Evolutionary conservation across 805 yeast species (phyloP).

Genomic region (Tetrapisispora phaffii): DNA sequence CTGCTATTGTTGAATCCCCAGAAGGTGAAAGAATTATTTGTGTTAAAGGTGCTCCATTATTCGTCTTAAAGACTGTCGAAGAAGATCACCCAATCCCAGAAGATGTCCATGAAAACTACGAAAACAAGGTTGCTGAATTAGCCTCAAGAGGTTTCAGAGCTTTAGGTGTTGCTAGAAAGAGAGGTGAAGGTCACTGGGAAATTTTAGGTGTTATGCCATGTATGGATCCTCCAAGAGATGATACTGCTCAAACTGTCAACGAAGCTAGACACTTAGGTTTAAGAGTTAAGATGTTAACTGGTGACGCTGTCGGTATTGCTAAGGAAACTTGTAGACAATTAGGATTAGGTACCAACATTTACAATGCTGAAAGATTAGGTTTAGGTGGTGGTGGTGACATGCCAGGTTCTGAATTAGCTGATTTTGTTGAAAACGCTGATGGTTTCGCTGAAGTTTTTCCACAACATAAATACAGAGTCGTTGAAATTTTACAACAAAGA

Average conservation of each 20-base stretch:
- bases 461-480: conserved; percentile 92
- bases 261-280: conserved; percentile 89
- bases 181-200: conserved; percentile 98
- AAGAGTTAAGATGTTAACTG: conserved; percentile 95
- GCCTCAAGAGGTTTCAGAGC: conserved; percentile 98
- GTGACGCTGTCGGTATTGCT: conserved; percentile 99
- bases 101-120: conserved; percentile 86
- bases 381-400: conserved; percentile 91
- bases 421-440: conserved; percentile 94
- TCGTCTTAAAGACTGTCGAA: conserved; percentile 92
- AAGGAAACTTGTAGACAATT: conserved; percentile 96
- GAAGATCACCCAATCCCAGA: conserved; percentile 95
- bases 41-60: conserved; percentile 97
- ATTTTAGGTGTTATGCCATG: conserved; percentile 97
- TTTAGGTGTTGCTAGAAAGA: conserved; percentile 97
- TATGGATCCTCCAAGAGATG: conserved; percentile 98
- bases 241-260: conserved; percentile 86
- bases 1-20: conserved; percentile 91
- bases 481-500: conserved; percentile 88
- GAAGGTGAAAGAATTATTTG: conserved; percentile 89
- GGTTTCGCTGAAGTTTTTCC: conserved; percentile 99
- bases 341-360: conserved; percentile 92
- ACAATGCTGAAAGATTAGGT: conserved; percentile 94
- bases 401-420: conserved; percentile 96
- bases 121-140: conserved; percentile 94